Conservation (phyloP, 129 eudicot species). For the Smallanthus sonchifolius region DNA sequence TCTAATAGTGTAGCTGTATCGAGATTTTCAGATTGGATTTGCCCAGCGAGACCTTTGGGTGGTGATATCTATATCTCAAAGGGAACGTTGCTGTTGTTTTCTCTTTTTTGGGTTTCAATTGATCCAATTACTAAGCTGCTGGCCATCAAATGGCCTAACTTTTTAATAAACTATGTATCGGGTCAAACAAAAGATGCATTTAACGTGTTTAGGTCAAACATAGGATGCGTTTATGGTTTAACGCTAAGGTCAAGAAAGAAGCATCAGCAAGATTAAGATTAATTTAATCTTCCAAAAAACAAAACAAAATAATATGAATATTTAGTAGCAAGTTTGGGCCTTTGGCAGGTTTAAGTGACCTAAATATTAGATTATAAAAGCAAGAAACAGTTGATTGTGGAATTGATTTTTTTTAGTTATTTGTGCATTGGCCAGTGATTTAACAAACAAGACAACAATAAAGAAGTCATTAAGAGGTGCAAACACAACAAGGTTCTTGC, state of each 20-base stretch:
- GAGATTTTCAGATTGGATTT: no score
- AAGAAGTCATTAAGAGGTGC: background rate
- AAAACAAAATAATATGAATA: background rate
- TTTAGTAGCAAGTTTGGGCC: background rate
- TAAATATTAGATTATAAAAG: background rate
- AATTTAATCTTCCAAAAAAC: background rate
- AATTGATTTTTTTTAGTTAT: background rate
- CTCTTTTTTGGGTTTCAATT: no score
- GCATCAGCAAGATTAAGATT: background rate
- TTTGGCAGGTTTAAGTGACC: background rate
- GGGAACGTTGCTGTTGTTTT: no score
- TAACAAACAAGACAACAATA: background rate
- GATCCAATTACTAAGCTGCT: no score
- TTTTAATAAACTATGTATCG: background rate
- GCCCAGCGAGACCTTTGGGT: no score
- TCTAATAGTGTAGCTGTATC: no score
- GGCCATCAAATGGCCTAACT: background rate
- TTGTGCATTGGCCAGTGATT: background rate
- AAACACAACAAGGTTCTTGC: conserved; percentile 1
- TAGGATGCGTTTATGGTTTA: background rate
- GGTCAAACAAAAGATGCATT: background rate
- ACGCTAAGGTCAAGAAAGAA: background rate
- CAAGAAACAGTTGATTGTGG: background rate
- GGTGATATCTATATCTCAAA: no score
- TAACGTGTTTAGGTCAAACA: background rate